Evolutionary conservation across 106 monocot genomes (phyloP).

Genomic region (Dactylorhiza incarnata): DNA sequence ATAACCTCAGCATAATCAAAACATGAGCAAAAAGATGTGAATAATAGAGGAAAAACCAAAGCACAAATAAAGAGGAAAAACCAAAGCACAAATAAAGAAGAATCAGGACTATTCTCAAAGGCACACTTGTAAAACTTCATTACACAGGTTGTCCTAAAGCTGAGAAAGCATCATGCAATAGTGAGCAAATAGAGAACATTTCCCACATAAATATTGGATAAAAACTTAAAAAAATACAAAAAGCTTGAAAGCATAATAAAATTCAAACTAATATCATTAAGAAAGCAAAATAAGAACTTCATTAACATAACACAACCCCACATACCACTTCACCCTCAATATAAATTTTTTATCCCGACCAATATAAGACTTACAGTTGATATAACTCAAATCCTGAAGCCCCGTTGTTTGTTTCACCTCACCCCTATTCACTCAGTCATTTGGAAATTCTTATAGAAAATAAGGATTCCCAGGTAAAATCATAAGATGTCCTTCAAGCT

Average conservation of each 20-base stretch:
- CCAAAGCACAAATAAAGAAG: not conserved
- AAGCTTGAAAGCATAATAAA: not conserved
- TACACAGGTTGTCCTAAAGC: not conserved
- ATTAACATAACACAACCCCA: not conserved
- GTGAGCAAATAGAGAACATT: not conserved
- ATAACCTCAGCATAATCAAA: not conserved
- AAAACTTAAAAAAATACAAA: not conserved
- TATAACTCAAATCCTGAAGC: not conserved
- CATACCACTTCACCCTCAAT: not conserved
- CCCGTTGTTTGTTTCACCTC: not conserved
- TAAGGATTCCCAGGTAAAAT: not conserved
- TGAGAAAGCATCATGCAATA: not conserved
- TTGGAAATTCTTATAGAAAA: not conserved
- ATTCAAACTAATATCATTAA: not conserved
- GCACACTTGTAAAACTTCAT: not conserved
- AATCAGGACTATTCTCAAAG: not conserved
- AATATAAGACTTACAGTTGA: not conserved
- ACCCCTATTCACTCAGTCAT: not conserved
- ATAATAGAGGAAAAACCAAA: not conserved
- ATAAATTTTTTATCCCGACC: not conserved
- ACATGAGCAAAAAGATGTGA: not conserved
- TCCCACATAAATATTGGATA: not conserved
- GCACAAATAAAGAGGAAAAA: not conserved
- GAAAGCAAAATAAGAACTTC: not conserved
- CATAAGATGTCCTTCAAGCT: not conserved